Evolutionary conservation across 352 stramenopile species (phyloP), one percentile per base, ranked within the genome.

Genomic region (Globisporangium orthogonon): DNA sequence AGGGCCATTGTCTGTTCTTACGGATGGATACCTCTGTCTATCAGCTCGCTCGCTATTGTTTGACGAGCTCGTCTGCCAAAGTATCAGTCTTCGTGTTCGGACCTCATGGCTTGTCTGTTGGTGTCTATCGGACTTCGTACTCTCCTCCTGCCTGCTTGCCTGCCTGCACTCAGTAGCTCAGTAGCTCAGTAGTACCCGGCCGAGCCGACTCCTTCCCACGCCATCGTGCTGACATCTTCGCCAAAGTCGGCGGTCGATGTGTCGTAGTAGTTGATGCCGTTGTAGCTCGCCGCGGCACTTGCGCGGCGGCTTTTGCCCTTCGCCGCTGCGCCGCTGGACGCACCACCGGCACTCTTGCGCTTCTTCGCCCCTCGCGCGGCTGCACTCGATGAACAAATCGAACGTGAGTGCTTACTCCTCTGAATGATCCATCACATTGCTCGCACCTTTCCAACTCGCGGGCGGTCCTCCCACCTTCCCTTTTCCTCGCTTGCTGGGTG

Each of bases 171-270:
- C 10, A 5, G 6, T 37, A 37, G 33, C 33, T 37, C 10, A 5
- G 6, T 37, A 37, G 33, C 33, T 37, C 33, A 87, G 47, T 61
- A 71, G 54, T 90, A 90, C 4, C 73, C 75, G 0, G 80, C 77
- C 17, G 76, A 87, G 33, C 80, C 80, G 14, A 88, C 51, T 23
- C 80, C 80, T 61, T 90, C 80, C 80, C 80, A 90, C 31, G 77
- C 69, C 80, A 90, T 83, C 15, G 74, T 88, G 48, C 67, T 75
- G 14, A 88, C 47, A 33, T 76, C 73, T 30, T 83, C 73, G 31
- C 74, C 77, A 57, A 87, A 56, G 30, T 86, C 74, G 18, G 52
- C 66, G n/a, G 47, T 52, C 6, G 51, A 55, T 18, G 63, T 75
- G 52, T 87, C 67, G 49, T 90, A 90, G 53, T 90, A 68, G 44